Percentiles rank a stretch among this genome's conserved stretches.
Conservation (phyloP, 2,329 filamentous ascomycete genomes). For the Mollisia scopiformis region DNA sequence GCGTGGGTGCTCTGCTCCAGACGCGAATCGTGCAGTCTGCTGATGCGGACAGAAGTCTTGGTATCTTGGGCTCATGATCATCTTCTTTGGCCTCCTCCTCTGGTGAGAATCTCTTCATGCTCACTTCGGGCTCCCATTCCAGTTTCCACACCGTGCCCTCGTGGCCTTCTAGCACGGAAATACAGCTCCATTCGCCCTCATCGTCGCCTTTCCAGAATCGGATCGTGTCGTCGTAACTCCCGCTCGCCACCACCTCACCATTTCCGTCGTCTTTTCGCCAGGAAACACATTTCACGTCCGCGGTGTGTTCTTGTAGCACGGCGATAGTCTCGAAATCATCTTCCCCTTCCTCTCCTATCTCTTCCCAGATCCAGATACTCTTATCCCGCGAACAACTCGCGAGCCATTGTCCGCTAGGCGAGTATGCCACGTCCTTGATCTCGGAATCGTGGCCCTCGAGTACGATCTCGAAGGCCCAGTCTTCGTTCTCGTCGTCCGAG, state of each 20-base stretch:
- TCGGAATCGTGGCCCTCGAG: slow-evolving; percentile 95
- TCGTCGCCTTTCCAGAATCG: slow-evolving; percentile 64
- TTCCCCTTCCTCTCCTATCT: slow-evolving; percentile 76
- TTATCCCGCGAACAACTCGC: slow-evolving; percentile 94
- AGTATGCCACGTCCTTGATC: slow-evolving; percentile 80
- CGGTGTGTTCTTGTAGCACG: slow-evolving; percentile 91
- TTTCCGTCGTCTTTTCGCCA: slow-evolving; percentile 78
- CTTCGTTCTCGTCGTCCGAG: slow-evolving; percentile 49
- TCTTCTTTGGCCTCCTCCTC: slow-evolving; percentile 27
- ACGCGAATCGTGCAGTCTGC: slow-evolving; percentile 80
- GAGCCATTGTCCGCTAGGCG: slow-evolving; percentile 73
- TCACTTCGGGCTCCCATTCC: slow-evolving; percentile 62
- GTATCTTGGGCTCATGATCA: slow-evolving; percentile 47
- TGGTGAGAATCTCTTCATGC: slow-evolving; percentile 20
- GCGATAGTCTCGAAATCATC: slow-evolving; percentile 98
- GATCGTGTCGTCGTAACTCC: slow-evolving; percentile 93
- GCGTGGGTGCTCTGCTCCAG: slow-evolving; percentile 63
- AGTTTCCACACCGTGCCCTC: slow-evolving; percentile 88
- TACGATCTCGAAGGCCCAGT: slow-evolving; percentile 91
- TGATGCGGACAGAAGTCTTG: slow-evolving; percentile 77
- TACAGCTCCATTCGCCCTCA: slow-evolving; percentile 71
- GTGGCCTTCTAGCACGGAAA: slow-evolving; percentile 80
- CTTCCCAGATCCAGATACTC: slow-evolving; percentile 98
- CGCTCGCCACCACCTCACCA: slow-evolving; percentile 78
- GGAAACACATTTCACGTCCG: slow-evolving; percentile 90